Evolutionary conservation across 306 rosid genomes (phyloP), one percentile per base, ranked within the genome.

Genomic region (Heteromeles arbutifolia): DNA sequence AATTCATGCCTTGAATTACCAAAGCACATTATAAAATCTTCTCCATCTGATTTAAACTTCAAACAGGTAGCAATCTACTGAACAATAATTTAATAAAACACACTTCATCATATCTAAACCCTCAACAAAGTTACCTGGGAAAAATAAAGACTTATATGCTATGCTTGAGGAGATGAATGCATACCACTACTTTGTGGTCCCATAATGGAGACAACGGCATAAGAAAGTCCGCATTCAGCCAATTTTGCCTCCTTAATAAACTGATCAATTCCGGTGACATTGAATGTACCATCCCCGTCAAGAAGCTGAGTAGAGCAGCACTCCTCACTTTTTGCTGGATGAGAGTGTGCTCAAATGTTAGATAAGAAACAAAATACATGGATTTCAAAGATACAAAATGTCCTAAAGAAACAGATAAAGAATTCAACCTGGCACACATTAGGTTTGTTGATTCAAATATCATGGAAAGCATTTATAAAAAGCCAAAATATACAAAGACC

Each of bases 141-240:
- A 15, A 0, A 58, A 72, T 15, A 45, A 37, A 52, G 48, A 31
- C 66, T 50, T 4, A 25, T 65, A 77, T n/a, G 63, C 75, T 61
- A 69, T 64, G 67, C 67, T 14, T 74, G 70, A 19, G 34, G 28
- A 76, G 52, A 76, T 74, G 84, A 73, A 81, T 79, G 69, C 85
- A 61, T 89, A 96, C 99, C 99, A 83, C 99, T 96, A 84, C 99
- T 96, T 79, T 96, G 99, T 32, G 99, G 99, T 25, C 99, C 99
- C 99, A 96, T 92, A 28, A 96, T 92, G 70, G 99, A 92, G 84
- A 90, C 98, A 22, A 96, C 82, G 3, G 99, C 98, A 74, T 96
- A 96, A 0, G 98, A 96, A 79, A 96, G 99, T 69, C 99, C 99
- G 63, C 99, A 96, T 81, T 90, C 99, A 18, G 79, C 73, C 88